Conservation (phyloP, 495 filamentous ascomycete species). For the Sporormia fimetaria region DNA sequence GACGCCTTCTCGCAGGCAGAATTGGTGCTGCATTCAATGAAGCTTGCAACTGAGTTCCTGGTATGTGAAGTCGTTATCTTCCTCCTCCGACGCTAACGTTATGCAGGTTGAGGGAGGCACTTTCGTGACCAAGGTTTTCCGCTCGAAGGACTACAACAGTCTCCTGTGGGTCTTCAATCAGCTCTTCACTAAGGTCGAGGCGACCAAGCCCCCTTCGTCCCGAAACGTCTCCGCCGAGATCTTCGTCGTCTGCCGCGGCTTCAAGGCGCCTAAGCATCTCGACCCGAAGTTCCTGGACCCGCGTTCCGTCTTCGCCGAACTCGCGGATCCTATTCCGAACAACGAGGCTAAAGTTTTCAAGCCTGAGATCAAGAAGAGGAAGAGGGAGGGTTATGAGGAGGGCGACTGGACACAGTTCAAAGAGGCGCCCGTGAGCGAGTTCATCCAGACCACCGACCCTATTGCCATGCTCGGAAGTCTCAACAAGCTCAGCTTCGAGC, state of each 20-base stretch:
- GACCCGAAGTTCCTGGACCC: constrained; percentile 91
- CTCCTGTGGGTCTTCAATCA: constrained; percentile 98
- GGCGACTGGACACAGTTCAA: constrained; percentile 90
- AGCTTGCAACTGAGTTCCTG: constrained; percentile 88
- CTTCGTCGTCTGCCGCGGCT: constrained; percentile 92
- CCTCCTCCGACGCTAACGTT: no score
- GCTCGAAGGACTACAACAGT: constrained; percentile 94
- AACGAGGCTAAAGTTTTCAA: constrained; percentile 98
- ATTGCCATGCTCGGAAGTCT: constrained; percentile 87
- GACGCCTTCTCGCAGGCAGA: constrained; percentile 98
- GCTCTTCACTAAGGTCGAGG: constrained; percentile 85
- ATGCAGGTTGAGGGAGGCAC: constrained; percentile 80
- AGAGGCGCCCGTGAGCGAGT: constrained; percentile 75
- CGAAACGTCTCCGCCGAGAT: constrained; percentile 95
- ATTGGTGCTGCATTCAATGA: constrained; percentile 81
- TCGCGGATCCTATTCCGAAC: constrained; percentile 80
- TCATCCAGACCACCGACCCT: constrained; percentile 88
- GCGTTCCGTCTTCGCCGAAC: constrained; percentile 83
- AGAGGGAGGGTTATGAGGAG: constrained; percentile 94
- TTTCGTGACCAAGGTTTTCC: constrained; percentile 96
- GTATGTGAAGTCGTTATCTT: no score
- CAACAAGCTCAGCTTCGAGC: constrained; percentile 73
- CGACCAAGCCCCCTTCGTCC: constrained; percentile 92
- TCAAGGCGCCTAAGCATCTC: constrained; percentile 82
- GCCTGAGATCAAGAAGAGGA: constrained; percentile 90